Evolutionary conservation across 73 alveolate species (phyloP).

Genomic region (Paraurostyla sp.): DNA sequence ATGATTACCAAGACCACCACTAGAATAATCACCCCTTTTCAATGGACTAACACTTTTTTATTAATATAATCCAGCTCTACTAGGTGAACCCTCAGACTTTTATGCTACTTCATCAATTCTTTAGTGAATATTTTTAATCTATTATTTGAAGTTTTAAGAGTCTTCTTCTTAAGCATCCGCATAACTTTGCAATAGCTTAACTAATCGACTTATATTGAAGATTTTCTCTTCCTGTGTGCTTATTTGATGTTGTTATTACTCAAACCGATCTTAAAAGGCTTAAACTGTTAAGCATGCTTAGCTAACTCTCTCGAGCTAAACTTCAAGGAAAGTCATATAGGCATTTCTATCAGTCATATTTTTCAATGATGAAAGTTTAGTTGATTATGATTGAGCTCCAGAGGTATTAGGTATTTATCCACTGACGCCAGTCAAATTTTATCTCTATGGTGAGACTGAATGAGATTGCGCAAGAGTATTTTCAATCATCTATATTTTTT

Average conservation of each 20-base stretch:
- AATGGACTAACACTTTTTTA: neutral
- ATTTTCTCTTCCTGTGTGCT: constrained; percentile 64
- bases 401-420: neutral
- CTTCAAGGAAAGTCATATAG: constrained; percentile 75
- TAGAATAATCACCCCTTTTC: neutral
- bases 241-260: constrained; percentile 49
- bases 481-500: constrained; percentile 17
- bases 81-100: neutral
- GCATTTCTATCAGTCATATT: constrained; percentile 75
- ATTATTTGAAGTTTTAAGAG: neutral
- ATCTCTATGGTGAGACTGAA: constrained; percentile 25
- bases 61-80: neutral
- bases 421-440: neutral
- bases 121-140: neutral
- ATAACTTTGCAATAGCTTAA: constrained; percentile 61
- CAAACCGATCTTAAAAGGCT: constrained; percentile 70
- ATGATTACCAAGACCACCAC: neutral
- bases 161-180: constrained; percentile 72
- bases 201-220: constrained; percentile 56
- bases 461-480: neutral
- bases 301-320: constrained; percentile 74
- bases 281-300: constrained; percentile 58
- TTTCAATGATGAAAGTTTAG: constrained; percentile 2
- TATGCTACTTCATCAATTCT: constrained; percentile 4
- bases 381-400: neutral